Base-by-base conservation (phyloP, 1,284 basidiomycete species). In the Fomitiporia mediterranea region DNA sequence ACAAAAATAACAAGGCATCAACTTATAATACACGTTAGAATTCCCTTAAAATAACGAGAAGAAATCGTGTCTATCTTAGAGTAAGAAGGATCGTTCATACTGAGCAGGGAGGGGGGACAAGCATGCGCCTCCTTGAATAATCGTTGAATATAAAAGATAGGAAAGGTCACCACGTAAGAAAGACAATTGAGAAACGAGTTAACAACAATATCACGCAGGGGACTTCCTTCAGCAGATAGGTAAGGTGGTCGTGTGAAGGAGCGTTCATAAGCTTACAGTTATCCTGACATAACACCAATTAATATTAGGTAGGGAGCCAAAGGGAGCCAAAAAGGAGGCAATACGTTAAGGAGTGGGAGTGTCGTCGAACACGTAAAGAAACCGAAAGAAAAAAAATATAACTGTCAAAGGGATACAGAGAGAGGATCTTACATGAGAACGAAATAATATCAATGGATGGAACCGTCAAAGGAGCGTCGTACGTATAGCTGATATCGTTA, bases 391-490 rank as follows among this genome's bases (percentile, higher is more conserved):
- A 63, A 63, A 4, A 15, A n/a, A 17, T 30, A 43, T 19, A 9
- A 21, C 4, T 6, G 27, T 43, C 9, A 19, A 55, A 60, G 61
- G 59, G 61, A 62, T 60, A 59, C 54, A 64, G 58, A 46, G 56
- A 51, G 56, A 34, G 32, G 32, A 34, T 13, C 13, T 13, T 6
- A 34, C 6, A 34, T 6, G 32, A 34, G 13, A 34, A 34, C 13
- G 32, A 34, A 6, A 34, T 6, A 34, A 34, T 13, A 6, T 34
- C 32, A 34, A 13, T 6, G 32, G 32, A 46, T 30, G 25, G 6
- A 46, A 46, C 4, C 47, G 56, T 46, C 27, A 28, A 56, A 57
- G 53, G 58, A 55, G 47, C 39, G 61, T 62, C 47, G 58, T 61
- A 59, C 43, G 54, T 37, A 6, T 13, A 37, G 35, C 35, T 17